Base-by-base conservation (phyloP, 1,284 basidiomycete species). In the Paramarasmius palmivorus region DNA sequence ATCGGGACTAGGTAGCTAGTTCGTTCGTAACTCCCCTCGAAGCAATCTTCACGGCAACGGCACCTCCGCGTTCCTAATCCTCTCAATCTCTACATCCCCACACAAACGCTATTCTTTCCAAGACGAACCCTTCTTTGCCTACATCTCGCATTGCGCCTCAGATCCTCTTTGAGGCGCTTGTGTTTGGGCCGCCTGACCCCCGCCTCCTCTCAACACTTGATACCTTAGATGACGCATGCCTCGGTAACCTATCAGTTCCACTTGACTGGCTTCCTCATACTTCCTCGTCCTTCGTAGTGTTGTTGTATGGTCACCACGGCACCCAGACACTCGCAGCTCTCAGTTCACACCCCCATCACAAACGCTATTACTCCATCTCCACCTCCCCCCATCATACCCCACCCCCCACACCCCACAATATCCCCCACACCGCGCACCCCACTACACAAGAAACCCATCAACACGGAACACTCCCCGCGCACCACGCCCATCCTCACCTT, bases 1-100 rank as follows among this genome's bases (percentile, higher is more conserved):
- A n/a, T n/a, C n/a, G 29, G 7, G 7, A 6, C 7, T 32, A 12
- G 29, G 12, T 12, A n/a, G 29, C 29, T 32, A 12, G 6, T 32
- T 6, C 12, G 7, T 6, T 32, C 7, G 29, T 32, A 32, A 6
- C 12, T 6, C 6, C 29, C 29, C 6, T 32, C 6, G 29, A 12
- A 32, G 29, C 29, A 32, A n/a, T n/a, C n/a, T n/a, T n/a, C n/a
- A n/a, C n/a, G 29, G 29, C 29, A 32, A 32, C 12, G 29, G 12
- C 17, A 78, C 64, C 59, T 84, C 81, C 14, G 77, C 75, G 41
- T 79, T 78, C 14, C 86, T 74, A n/a, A 93, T 75, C 61, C 91
- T 89, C 65, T 92, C 89, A 68, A 89, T 19, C 82, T 78, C 88
- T 88, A 90, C 88, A 92, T 91, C 37, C 89, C 91, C 54, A 75